phyloP scores from a whole-genome alignment of 805 yeast genomes.

The Cyberlindnera veronae region DNA sequence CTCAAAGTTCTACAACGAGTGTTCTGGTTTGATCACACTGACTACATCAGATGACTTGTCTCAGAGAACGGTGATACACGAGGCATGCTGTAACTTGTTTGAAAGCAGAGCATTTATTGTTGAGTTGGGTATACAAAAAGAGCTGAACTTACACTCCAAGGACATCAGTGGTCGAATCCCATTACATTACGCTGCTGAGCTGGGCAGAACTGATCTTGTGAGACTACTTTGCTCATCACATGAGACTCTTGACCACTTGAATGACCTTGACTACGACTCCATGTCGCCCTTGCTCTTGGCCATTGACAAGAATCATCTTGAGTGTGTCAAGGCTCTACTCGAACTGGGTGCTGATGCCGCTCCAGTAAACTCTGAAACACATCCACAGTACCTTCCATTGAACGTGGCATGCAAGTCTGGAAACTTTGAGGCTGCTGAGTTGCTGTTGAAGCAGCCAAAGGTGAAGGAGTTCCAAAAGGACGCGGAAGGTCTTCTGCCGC shows the following conservation, averaged over 20 bases:
- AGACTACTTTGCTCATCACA: conserved; percentile 33
- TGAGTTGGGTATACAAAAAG: conserved; percentile 22
- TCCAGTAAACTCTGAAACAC: conserved; percentile 44
- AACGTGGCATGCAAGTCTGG: conserved; percentile 89
- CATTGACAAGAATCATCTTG: conserved; percentile 62
- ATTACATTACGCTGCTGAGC: conserved; percentile 78
- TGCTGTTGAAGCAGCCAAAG: conserved; percentile 30
- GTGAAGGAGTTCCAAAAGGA: conserved; percentile 48
- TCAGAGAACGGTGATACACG: conserved; percentile 74
- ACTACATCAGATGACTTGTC: conserved; percentile 66
- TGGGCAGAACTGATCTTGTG: conserved; percentile 45
- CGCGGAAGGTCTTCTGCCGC: conserved; percentile 85
- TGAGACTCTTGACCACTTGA: conserved; percentile 27
- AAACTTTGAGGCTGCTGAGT: conserved; percentile 62
- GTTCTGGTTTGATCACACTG: conserved; percentile 49
- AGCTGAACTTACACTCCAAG: conserved; percentile 34
- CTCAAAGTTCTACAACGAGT: conserved; percentile 41
- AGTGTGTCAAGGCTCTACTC: conserved; percentile 47
- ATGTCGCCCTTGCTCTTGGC: conserved; percentile 82
- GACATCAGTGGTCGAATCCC: conserved; percentile 79
- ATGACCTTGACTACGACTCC: conserved; percentile 63
- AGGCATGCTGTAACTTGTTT: conserved; percentile 36
- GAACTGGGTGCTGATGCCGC: conserved; percentile 46
- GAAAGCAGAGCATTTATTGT: conserved; percentile 25
- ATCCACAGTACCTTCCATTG: conserved; percentile 68